These are phyloP conservation scores for Xerocomellus chrysenteron DNA, from an alignment of 768 basidiomycete genomes.

Conservation along the genomic window DNA sequence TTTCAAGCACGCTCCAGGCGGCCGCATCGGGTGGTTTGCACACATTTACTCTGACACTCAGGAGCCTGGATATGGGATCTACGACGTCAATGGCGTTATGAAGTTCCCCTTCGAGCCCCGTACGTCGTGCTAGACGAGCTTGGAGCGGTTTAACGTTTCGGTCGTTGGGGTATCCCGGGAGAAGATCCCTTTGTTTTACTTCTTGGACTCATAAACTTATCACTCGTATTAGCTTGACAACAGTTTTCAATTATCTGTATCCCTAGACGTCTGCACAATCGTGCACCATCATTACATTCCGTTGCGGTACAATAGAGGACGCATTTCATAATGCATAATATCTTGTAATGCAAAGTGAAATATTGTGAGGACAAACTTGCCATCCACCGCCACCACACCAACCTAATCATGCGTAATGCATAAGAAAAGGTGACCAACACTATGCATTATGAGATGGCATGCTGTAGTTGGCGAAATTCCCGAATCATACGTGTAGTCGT, in stretches of 20 bases:
- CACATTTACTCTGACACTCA: constrained; percentile 72
- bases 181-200: background rate
- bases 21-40: constrained; percentile 80
- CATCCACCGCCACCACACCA: no score
- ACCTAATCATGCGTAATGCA: no score
- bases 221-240: background rate
- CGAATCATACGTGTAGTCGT: background rate
- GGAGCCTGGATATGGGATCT: constrained; percentile 72
- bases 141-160: no score
- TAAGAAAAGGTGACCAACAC: no score
- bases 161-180: background rate
- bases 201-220: background rate
- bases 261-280: background rate
- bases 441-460: background rate
- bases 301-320: no score
- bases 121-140: constrained; percentile 51
- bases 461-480: background rate
- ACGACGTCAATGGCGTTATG: constrained; percentile 42
- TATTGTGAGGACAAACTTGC: no score
- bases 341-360: no score
- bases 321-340: no score
- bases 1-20: constrained; percentile 56
- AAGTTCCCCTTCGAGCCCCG: constrained; percentile 69
- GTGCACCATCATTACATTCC: background rate
- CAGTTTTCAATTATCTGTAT: constrained; percentile 4